These are phyloP conservation scores for Irpex lacteus DNA, from an alignment of 1,284 basidiomycete species.

Conservation along the genomic window DNA sequence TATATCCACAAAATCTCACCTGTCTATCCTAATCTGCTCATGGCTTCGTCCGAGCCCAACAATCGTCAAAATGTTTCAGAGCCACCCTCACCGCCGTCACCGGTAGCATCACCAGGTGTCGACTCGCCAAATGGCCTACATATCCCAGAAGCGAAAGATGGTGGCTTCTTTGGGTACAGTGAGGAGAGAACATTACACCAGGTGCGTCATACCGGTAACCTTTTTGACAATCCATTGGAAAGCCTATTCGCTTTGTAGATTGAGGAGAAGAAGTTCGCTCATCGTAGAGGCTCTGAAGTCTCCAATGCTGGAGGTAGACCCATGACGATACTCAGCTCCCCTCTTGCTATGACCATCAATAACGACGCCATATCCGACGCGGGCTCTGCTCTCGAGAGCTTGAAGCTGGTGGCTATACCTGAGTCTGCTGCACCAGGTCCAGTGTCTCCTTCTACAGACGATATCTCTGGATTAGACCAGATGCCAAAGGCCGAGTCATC, in stretches of 20 bases:
- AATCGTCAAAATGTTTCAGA: neutral
- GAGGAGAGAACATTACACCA: conserved; percentile 74
- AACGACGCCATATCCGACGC: conserved; percentile 43
- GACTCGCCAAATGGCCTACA: conserved; percentile 33
- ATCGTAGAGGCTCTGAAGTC: conserved; percentile 46
- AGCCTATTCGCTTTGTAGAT: conserved; percentile 42
- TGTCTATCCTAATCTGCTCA: neutral
- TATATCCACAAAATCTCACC: neutral
- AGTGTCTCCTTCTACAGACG: conserved; percentile 4
- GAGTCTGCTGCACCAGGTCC: conserved; percentile 21
- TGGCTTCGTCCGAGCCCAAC: neutral
- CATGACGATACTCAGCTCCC: conserved; percentile 27
- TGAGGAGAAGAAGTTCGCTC: conserved; percentile 62
- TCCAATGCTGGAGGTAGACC: conserved; percentile 26
- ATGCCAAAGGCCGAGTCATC: conserved; percentile 25
- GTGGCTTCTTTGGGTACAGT: conserved; percentile 66
- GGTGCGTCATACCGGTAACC: conserved; percentile 33
- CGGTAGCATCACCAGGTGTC: conserved; percentile 4
- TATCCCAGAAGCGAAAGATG: conserved; percentile 61
- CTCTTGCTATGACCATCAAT: conserved; percentile 22
- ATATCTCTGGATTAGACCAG: conserved; percentile 16
- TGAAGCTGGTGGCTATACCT: conserved; percentile 39
- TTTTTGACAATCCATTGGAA: neutral
- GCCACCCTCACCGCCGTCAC: conserved; percentile 6
- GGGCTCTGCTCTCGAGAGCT: conserved; percentile 34